phyloP scores from a whole-genome alignment of 2,329 filamentous ascomycete species.

The Alternaria postmessia region DNA sequence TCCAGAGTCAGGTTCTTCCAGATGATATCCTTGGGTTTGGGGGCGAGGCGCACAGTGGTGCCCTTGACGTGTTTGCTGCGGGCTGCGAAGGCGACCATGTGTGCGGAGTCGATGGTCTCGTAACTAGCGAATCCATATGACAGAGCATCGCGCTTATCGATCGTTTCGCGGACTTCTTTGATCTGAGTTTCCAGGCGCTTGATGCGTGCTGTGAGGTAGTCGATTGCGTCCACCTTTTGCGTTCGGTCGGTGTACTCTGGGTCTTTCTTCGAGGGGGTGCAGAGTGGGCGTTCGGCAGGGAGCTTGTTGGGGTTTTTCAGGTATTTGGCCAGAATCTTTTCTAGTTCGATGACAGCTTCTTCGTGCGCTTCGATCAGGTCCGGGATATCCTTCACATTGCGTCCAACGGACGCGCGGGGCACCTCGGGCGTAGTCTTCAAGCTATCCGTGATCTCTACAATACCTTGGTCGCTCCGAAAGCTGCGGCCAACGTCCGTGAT shows the following conservation, averaged over 20 bases:
- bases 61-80: constrained; percentile 83
- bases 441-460: constrained; percentile 81
- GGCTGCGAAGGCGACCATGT: constrained; percentile 82
- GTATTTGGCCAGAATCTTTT: constrained; percentile 86
- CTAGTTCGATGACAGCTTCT: constrained; percentile 79
- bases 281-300: constrained; percentile 77
- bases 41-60: constrained; percentile 79
- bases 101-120: constrained; percentile 84
- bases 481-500: constrained; percentile 83
- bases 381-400: constrained; percentile 91
- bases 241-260: constrained; percentile 66
- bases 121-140: constrained; percentile 95
- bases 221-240: constrained; percentile 90
- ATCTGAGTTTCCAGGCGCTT: constrained; percentile 83
- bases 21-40: constrained; percentile 89
- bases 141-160: constrained; percentile 89
- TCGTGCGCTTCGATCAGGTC: constrained; percentile 85
- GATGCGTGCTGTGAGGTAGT: constrained; percentile 88
- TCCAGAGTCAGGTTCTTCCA: constrained; percentile 90
- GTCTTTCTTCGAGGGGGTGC: constrained; percentile 82
- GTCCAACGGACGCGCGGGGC: constrained; percentile 81
- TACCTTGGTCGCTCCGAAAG: constrained; percentile 83
- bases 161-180: constrained; percentile 78
- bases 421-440: constrained; percentile 80
- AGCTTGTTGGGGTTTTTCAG: constrained; percentile 85